These are phyloP conservation scores for Zygosaccharomyces rouxii DNA, from an alignment of 805 yeast genomes.

Conservation along the genomic window DNA sequence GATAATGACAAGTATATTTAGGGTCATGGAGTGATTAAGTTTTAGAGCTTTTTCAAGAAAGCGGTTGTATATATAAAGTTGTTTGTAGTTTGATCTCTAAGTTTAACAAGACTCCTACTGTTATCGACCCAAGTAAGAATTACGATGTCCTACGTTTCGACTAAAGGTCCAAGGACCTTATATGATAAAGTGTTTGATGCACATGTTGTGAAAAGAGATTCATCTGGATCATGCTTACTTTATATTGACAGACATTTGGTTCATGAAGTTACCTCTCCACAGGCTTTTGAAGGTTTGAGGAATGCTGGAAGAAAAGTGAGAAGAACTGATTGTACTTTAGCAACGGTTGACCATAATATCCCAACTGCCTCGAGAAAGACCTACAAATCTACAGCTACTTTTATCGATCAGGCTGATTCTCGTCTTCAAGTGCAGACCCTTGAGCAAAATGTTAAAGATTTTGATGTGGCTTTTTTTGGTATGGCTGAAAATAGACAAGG, in stretches of 20 bases:
- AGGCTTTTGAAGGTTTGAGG: conserved; percentile 93
- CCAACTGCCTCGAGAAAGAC: conserved; percentile 86
- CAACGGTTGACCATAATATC: conserved; percentile 95
- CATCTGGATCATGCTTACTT: conserved; percentile 77
- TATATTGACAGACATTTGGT: conserved; percentile 96
- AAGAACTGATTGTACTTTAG: conserved; percentile 87
- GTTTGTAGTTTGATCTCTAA: not conserved
- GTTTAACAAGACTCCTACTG: no score
- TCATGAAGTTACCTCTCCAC: conserved; percentile 98
- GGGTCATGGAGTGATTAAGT: not conserved
- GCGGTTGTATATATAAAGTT: not conserved
- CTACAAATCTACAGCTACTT: conserved; percentile 68
- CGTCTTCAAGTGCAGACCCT: conserved; percentile 87
- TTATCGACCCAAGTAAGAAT: not conserved
- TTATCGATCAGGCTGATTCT: conserved; percentile 87
- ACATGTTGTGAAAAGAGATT: conserved; percentile 88
- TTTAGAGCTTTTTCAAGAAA: not conserved
- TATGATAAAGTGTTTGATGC: conserved; percentile 96
- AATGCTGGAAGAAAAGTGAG: conserved; percentile 87
- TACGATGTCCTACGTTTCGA: conserved; percentile 31
- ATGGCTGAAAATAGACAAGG: conserved; percentile 95
- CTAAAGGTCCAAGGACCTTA: conserved; percentile 58
- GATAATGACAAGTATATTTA: conserved; percentile 4
- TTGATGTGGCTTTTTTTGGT: conserved; percentile 88
- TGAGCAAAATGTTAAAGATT: conserved; percentile 87